phyloP scores from a whole-genome alignment of 225 moss, liverwort and hornwort genomes.

The Bryum argenteum region DNA sequence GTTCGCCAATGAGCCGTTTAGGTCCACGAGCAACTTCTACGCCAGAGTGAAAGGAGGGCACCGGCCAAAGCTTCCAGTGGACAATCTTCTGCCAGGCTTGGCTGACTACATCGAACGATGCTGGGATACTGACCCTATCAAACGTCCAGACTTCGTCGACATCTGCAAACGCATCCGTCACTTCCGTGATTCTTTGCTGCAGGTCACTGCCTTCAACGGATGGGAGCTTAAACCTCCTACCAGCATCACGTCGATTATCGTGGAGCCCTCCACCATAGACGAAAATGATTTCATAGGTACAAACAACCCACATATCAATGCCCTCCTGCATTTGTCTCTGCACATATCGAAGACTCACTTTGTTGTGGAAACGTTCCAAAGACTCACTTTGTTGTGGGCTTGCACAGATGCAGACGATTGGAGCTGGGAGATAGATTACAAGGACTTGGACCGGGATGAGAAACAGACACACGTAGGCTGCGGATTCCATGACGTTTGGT shows the following conservation, averaged over 20 bases:
- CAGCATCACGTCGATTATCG: constrained; percentile 7
- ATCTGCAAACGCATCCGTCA: constrained; percentile 61
- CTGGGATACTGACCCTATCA: constrained; percentile 54
- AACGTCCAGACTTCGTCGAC: constrained; percentile 50
- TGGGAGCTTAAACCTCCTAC: constrained; percentile 47
- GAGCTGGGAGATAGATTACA: constrained; percentile 51
- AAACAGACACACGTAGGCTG: constrained; percentile 35
- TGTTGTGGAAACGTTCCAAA: neutral
- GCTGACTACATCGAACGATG: constrained; percentile 39
- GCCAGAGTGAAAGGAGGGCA: constrained; percentile 44
- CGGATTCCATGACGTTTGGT: constrained; percentile 43
- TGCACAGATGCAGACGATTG: constrained; percentile 51
- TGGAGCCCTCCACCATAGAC: constrained; percentile 36
- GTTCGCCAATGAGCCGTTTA: constrained; percentile 34
- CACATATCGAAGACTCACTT: too few species aligned
- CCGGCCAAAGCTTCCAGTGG: constrained; percentile 39
- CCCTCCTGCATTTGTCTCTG: too few species aligned
- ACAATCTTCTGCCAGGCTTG: constrained; percentile 30
- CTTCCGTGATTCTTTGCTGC: constrained; percentile 51
- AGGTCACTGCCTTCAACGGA: constrained; percentile 42
- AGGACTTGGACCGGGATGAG: constrained; percentile 40
- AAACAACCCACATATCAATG: neutral
- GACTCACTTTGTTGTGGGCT: constrained; percentile 4
- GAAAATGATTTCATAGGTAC: constrained; percentile 49
- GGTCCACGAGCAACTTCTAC: constrained; percentile 40